Evolutionary conservation across 2,329 filamentous ascomycete genomes (phyloP), one percentile per base, ranked within the genome.

Genomic region (Aquanectria penicillioides): DNA sequence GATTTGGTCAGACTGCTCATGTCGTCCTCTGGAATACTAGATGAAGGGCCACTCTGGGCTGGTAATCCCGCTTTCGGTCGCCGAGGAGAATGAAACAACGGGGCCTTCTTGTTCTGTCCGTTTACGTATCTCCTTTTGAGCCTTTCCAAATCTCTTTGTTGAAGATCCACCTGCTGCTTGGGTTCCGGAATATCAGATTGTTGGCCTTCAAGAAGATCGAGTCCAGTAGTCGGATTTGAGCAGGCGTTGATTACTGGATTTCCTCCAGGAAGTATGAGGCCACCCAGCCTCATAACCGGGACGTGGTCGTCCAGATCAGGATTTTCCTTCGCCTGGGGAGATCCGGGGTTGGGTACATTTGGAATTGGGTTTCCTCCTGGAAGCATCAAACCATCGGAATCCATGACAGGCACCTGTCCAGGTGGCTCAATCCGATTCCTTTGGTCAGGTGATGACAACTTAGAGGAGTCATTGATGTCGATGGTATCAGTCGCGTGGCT

Each of bases 211-310:
- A n/a, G n/a, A n/a, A n/a, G n/a, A n/a, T n/a, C n/a, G n/a, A n/a
- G n/a, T n/a, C n/a, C n/a, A n/a, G n/a, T n/a, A n/a, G n/a, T n/a
- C n/a, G n/a, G n/a, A n/a, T n/a, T n/a, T n/a, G n/a, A n/a, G n/a
- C n/a, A n/a, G n/a, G n/a, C n/a, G n/a, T n/a, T n/a, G n/a, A n/a
- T n/a, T n/a, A 18, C 8, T 25, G 26, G 38, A 41, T 62, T 66
- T 18, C 61, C 59, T 20, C 59, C 57, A 33, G 65, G 54, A 12
- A 64, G n/a, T 11, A 60, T 40, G n/a, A 61, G 15, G 10, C 49
- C 54, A 4, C 50, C 63, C 28, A 55, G 17, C 17, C 46, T 17
- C 0, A 50, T 25, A 26, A 33, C 17, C 22, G 36, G 6, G 9
- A 38, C 38, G n/a, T 43, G 34, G 34, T 37, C 34, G 18, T 37